Conservation (phyloP, 768 basidiomycete species). For the Tricholoma saponaceum region DNA sequence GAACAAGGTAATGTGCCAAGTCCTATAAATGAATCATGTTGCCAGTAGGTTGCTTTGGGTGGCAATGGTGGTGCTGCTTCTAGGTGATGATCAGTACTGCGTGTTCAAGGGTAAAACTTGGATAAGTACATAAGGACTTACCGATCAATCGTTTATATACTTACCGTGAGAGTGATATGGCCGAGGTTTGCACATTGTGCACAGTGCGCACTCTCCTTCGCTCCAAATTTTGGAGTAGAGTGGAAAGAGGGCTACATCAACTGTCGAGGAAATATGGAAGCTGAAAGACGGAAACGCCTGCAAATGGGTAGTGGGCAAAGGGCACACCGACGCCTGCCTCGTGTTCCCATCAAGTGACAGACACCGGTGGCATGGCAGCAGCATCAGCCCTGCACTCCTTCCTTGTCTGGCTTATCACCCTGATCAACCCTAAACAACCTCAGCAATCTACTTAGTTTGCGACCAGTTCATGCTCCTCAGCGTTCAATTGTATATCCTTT, state of each 20-base stretch:
- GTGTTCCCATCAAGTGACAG: slow-evolving; percentile 23
- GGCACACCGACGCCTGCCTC: slow-evolving; percentile 30
- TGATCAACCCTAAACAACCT: slow-evolving; percentile 17
- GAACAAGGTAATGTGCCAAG: not conserved
- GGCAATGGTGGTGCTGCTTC: not conserved
- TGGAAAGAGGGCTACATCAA: not conserved
- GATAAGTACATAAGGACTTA: too few relatives aligned
- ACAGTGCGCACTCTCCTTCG: not conserved
- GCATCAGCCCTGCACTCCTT: slow-evolving; percentile 10
- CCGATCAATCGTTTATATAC: too few relatives aligned
- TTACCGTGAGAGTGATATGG: too few relatives aligned
- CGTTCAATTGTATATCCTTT: slow-evolving; percentile 6
- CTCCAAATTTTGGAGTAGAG: not conserved
- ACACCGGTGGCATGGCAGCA: slow-evolving; percentile 9
- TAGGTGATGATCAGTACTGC: too few relatives aligned
- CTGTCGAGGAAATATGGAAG: slow-evolving; percentile 4
- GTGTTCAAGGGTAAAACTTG: too few relatives aligned
- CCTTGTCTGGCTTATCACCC: slow-evolving; percentile 15
- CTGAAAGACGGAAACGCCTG: slow-evolving; percentile 10
- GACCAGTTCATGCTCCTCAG: slow-evolving; percentile 10
- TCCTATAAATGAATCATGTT: not conserved
- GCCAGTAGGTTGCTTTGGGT: not conserved
- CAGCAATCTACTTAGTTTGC: slow-evolving; percentile 9
- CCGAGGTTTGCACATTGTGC: not conserved
- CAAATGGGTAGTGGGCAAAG: slow-evolving; percentile 28